Evolutionary conservation across 352 stramenopile genomes (phyloP).

Genomic region (Peronospora belbahrii): DNA sequence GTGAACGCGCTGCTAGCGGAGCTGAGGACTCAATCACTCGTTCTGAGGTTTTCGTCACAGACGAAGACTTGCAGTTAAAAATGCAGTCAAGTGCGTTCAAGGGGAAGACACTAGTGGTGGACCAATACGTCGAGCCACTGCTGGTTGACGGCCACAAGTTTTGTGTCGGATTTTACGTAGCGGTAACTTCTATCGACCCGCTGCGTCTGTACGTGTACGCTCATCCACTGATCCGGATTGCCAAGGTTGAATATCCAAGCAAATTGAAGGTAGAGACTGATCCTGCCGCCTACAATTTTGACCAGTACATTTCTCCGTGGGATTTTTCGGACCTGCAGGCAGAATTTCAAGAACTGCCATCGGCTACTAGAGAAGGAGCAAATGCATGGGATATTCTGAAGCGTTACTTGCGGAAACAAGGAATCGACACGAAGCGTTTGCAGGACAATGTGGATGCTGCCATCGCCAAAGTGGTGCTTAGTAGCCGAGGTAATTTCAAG

Average conservation of each 20-base stretch:
- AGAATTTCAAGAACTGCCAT: constrained; percentile 61
- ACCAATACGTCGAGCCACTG: constrained; percentile 77
- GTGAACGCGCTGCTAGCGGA: constrained; percentile 26
- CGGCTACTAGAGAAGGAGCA: constrained; percentile 34
- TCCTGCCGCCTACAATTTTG: constrained; percentile 49
- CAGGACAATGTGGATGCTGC: constrained; percentile 59
- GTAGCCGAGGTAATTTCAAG: constrained; percentile 50
- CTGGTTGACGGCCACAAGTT: constrained; percentile 86
- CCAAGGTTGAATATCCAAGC: constrained; percentile 51
- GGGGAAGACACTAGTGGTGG: constrained; percentile 49
- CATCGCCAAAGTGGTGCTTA: constrained; percentile 53
- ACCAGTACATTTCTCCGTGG: constrained; percentile 63
- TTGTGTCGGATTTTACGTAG: constrained; percentile 82
- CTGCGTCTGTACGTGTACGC: constrained; percentile 81
- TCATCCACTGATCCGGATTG: constrained; percentile 66
- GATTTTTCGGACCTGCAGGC: constrained; percentile 56
- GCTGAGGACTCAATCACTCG: constrained; percentile 25
- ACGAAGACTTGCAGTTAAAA: constrained; percentile 40
- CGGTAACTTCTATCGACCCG: constrained; percentile 74
- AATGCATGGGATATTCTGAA: constrained; percentile 69
- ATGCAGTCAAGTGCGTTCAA: constrained; percentile 40
- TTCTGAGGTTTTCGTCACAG: constrained; percentile 32
- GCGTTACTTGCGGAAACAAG: constrained; percentile 43
- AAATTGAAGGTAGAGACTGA: constrained; percentile 34
- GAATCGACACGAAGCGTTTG: constrained; percentile 54